These are phyloP conservation scores for Penicillium maclennaniae DNA, from an alignment of 495 filamentous ascomycete genomes.

Conservation along the genomic window DNA sequence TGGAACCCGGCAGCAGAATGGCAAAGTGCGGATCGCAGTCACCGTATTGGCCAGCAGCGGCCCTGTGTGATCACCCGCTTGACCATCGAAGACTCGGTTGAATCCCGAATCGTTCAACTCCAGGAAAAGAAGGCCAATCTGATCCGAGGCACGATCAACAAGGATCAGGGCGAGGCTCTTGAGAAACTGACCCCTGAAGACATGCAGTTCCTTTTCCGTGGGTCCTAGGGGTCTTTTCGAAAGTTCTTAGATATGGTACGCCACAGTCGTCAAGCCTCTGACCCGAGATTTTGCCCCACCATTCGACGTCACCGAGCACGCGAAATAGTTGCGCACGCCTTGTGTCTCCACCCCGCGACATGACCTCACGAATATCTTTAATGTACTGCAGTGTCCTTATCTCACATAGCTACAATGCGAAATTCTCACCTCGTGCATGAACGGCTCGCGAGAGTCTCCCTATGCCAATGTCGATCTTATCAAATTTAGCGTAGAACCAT, in stretches of 20 bases:
- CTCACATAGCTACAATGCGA: background rate
- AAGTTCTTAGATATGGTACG: background rate
- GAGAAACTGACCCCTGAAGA: constrained; percentile 87
- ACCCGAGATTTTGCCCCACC: background rate
- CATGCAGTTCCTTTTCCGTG: constrained; percentile 91
- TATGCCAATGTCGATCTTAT: background rate
- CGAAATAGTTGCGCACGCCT: background rate
- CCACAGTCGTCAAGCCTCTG: constrained; percentile 3
- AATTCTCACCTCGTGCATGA: background rate
- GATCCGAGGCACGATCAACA: constrained; percentile 93
- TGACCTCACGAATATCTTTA: constrained; percentile 10
- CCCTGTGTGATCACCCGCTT: constrained; percentile 92
- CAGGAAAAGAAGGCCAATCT: constrained; percentile 98
- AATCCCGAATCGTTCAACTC: constrained; percentile 86
- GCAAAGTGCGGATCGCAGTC: constrained; percentile 94
- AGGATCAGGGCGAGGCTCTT: constrained; percentile 74
- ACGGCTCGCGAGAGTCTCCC: background rate
- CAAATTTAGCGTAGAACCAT: background rate
- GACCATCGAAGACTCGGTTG: constrained; percentile 93
- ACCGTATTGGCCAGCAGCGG: constrained; percentile 91
- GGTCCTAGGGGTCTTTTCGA: constrained; percentile 29
- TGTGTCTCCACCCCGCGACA: background rate
- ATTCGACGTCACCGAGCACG: constrained; percentile 2
- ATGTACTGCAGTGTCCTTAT: background rate
- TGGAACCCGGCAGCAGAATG: constrained; percentile 98